Evolutionary conservation across 495 filamentous ascomycete genomes (phyloP).

Genomic region (Neurospora sp.): DNA sequence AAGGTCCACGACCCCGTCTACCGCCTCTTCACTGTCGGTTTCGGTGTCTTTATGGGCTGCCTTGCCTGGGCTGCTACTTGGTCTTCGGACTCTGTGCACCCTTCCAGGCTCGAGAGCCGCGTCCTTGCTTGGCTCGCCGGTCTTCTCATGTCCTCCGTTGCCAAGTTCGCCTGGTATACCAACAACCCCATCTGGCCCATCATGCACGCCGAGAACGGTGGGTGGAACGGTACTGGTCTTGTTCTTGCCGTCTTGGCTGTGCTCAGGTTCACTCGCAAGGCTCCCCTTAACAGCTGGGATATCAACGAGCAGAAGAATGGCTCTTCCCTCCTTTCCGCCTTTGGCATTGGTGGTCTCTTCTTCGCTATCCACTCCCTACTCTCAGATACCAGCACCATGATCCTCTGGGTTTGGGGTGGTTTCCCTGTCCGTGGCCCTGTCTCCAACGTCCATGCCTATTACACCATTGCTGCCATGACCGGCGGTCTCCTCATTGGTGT

Average conservation of each 20-base stretch:
- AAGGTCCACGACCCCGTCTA: constrained; percentile 60
- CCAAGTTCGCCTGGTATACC: constrained; percentile 92
- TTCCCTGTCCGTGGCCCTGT: constrained; percentile 87
- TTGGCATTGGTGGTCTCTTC: constrained; percentile 75
- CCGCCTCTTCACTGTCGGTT: constrained; percentile 71
- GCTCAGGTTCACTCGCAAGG: constrained; percentile 54
- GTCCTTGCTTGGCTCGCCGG: constrained; percentile 74
- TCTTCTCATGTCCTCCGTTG: constrained; percentile 70
- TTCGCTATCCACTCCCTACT: constrained; percentile 91
- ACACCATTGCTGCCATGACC: constrained; percentile 79
- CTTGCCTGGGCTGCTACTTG: constrained; percentile 74
- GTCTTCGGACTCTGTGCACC: constrained; percentile 67
- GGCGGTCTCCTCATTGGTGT: constrained; percentile 71
- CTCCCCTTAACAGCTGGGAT: constrained; percentile 41
- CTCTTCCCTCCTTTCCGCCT: constrained; percentile 58
- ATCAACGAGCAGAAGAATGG: constrained; percentile 39
- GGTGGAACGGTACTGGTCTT: constrained; percentile 81
- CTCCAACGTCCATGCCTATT: constrained; percentile 76
- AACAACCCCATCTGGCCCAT: constrained; percentile 98
- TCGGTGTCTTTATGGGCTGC: constrained; percentile 67
- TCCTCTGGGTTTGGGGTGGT: constrained; percentile 98
- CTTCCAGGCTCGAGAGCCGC: constrained; percentile 65
- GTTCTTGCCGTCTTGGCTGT: constrained; percentile 65
- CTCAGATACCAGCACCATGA: constrained; percentile 98
- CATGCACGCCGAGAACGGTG: constrained; percentile 79